Conservation (phyloP, 208 protist genomes). For the Trypanosoma melophagium region DNA sequence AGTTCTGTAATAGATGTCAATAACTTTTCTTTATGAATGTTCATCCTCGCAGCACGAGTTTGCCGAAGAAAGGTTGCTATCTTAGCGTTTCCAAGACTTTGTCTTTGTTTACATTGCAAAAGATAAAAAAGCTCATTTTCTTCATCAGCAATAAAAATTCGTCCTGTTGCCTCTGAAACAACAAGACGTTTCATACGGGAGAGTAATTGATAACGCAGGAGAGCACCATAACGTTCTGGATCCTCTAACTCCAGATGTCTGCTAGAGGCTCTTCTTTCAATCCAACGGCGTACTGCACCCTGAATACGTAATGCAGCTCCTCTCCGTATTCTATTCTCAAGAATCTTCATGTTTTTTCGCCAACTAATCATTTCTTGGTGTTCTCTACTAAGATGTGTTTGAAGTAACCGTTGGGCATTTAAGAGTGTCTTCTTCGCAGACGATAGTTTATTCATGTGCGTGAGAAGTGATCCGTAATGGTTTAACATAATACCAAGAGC, state of each 20-base stretch:
- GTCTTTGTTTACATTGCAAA: conserved; percentile 36
- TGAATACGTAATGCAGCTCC: conserved; percentile 46
- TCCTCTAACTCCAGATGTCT: conserved; percentile 27
- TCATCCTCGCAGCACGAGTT: conserved; percentile 43
- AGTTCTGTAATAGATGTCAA: conserved; percentile 28
- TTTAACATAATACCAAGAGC: conserved; percentile 48
- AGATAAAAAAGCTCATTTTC: conserved; percentile 45
- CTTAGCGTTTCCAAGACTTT: conserved; percentile 43
- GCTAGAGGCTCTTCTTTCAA: conserved; percentile 37
- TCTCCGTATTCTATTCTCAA: conserved; percentile 36
- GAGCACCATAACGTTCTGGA: conserved; percentile 33
- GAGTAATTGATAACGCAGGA: conserved; percentile 35
- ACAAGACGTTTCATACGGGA: conserved; percentile 40
- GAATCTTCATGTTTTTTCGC: conserved; percentile 47
- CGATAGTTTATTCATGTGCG: conserved; percentile 38
- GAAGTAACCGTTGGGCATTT: conserved; percentile 39
- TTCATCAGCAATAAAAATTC: conserved; percentile 49
- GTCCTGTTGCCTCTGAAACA: conserved; percentile 44
- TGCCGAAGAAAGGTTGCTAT: conserved; percentile 38
- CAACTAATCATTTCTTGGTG: conserved; percentile 51
- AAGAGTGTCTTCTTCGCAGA: conserved; percentile 37
- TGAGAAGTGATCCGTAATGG: conserved; percentile 43
- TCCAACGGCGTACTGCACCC: conserved; percentile 50
- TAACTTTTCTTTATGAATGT: conserved; percentile 48
- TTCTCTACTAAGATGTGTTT: conserved; percentile 25